Base-by-base conservation (phyloP, 257 asterid species). In the Scutellaria minor region DNA sequence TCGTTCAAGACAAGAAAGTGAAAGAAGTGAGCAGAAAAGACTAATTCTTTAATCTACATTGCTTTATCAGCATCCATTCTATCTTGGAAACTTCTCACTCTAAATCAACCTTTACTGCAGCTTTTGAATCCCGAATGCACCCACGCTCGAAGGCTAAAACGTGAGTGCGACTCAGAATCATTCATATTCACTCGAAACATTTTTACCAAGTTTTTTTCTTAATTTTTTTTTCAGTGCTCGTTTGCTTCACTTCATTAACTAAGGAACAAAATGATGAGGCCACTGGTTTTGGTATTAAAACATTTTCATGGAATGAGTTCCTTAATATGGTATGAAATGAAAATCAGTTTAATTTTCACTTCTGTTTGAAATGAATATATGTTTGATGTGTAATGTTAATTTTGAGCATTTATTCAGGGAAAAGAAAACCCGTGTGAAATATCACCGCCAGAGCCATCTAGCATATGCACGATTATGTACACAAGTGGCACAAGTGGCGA, bases 401-500 rank as follows among this genome's bases (percentile, higher is more conserved):
- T 70, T 31, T 18, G 69, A 31, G 44, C 48, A 37, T 74, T 63
- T 12, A 9, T 46, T 18, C 80, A 94, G 99, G 99, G 99, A 48
- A 88, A 65, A 68, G 78, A 85, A 62, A 77, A 84, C 11, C 88
- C 87, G 6, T 56, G 76, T 10, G 92, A 87, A 66, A 51, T 82
- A 41, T 82, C 81, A n/a, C 93, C 97, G 1, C 99, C 99, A 2
- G 72, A 79, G 78, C 86, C 95, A 20, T 69, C 74, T 12, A 60
- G 77, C 79, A 83, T 82, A 11, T 82, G 97, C 78, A 91, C 99
- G 11, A 88, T 94, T 50, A 94, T 94, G 99, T 94, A 94, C 85
- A 94, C 99, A 2, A 94, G 99, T 60, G 99, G 99, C 45, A 94
- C 99, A 14, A 91, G 99, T 37, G 99, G 99, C 35, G 86, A 85